Percentiles rank a stretch among this genome's conserved stretches.
These are phyloP conservation scores for Rhododendron molle DNA, from an alignment of 148 eudicot species.

Conservation along the genomic window DNA sequence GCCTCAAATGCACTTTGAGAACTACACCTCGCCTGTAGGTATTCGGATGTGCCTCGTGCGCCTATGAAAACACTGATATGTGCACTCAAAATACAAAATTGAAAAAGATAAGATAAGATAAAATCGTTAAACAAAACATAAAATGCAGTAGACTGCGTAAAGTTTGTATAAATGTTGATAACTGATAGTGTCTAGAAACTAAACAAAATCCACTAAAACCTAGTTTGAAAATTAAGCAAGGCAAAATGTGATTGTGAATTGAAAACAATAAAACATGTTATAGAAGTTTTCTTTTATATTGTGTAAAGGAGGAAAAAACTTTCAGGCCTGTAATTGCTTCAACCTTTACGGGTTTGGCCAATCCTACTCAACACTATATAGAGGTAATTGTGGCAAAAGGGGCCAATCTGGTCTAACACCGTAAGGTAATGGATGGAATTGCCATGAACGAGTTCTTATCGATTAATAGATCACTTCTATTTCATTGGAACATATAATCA, in stretches of 20 bases:
- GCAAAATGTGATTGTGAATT: background rate
- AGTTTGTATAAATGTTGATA: background rate
- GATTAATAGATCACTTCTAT: background rate
- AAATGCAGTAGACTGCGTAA: too few relatives aligned
- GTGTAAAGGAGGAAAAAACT: background rate
- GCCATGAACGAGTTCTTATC: background rate
- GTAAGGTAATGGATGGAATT: background rate
- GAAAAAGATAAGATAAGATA: too few relatives aligned
- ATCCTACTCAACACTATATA: background rate
- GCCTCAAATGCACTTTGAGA: too few relatives aligned
- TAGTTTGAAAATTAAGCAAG: background rate
- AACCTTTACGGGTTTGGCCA: background rate
- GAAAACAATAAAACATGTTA: background rate
- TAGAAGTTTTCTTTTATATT: background rate
- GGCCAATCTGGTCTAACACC: background rate
- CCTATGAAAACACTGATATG: too few relatives aligned
- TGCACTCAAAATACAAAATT: too few relatives aligned
- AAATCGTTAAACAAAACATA: background rate
- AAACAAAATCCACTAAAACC: background rate
- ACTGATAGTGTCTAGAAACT: background rate
- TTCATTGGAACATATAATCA: background rate
- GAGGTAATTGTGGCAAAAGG: background rate
- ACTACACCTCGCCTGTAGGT: too few relatives aligned
- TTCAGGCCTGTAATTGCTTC: background rate
- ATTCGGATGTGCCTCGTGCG: too few relatives aligned